These are phyloP conservation scores for Massariosphaeria phaeospora DNA, from an alignment of 495 filamentous ascomycete species.

Conservation along the genomic window DNA sequence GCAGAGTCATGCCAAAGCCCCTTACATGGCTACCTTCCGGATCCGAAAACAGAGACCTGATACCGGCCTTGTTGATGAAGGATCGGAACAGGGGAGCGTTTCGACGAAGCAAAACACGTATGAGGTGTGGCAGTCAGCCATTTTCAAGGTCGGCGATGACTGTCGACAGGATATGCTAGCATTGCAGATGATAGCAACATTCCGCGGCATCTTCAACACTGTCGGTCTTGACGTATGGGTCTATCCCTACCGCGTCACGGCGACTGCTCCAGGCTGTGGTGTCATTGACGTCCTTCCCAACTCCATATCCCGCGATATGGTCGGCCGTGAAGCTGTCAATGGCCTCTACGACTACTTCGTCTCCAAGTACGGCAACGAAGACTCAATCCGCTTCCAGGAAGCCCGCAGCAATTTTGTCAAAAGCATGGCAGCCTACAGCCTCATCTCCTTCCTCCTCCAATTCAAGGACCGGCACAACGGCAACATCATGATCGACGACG, in stretches of 20 bases:
- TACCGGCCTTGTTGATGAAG: constrained; percentile 42
- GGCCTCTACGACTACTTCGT: constrained; percentile 97
- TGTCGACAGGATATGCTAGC: constrained; percentile 96
- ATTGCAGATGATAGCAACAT: constrained; percentile 94
- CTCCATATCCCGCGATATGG: constrained; percentile 96
- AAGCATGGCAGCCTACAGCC: constrained; percentile 99
- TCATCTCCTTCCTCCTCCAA: constrained; percentile 92
- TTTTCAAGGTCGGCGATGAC: constrained; percentile 99
- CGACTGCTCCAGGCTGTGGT: constrained; percentile 96
- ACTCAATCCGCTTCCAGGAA: constrained; percentile 88
- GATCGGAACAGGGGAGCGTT: constrained; percentile 15
- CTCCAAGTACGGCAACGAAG: constrained; percentile 93
- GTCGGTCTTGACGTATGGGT: constrained; percentile 96
- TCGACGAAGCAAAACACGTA: constrained; percentile 45
- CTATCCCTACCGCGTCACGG: constrained; percentile 94
- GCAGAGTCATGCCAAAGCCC: constrained; percentile 95
- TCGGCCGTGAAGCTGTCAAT: constrained; percentile 95
- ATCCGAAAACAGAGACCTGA: constrained; percentile 72
- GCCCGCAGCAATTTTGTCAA: constrained; percentile 97
- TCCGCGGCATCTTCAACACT: constrained; percentile 90
- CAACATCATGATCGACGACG: constrained; percentile 98
- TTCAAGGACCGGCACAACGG: constrained; percentile 99
- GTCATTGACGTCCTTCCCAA: constrained; percentile 98
- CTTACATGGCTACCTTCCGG: constrained; percentile 97
- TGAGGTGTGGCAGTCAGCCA: constrained; percentile 97